phyloP scores from a whole-genome alignment of 345 rosid genomes.

The Boechera stricta region DNA sequence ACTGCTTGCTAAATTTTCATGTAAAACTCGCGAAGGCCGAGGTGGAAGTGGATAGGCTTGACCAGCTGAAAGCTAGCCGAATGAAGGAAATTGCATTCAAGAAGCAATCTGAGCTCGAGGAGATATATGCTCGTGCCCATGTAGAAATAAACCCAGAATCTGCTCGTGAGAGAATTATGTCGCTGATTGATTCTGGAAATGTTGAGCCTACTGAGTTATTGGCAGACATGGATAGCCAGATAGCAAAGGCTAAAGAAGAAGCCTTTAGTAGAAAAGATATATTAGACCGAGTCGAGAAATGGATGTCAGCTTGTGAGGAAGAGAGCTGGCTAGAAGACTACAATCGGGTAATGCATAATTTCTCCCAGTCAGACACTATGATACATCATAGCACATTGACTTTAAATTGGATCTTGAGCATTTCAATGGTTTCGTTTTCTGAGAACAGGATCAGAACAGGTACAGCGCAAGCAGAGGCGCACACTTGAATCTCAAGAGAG shows the following conservation, averaged over 20 bases:
- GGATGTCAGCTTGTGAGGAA: conserved; percentile 99
- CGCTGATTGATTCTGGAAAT: conserved; percentile 79
- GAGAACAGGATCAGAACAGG: conserved; percentile 94
- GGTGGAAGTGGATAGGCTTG: conserved; percentile 96
- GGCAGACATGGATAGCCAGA: conserved; percentile 94
- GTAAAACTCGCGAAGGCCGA: conserved; percentile 62
- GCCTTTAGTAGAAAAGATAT: conserved; percentile 91
- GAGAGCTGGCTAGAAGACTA: conserved; percentile 99
- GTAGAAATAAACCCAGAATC: conserved; percentile 80
- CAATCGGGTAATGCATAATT: conserved; percentile 64
- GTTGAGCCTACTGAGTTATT: conserved; percentile 91
- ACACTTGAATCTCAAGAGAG: conserved; percentile 98
- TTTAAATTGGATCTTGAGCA: conserved; percentile 6
- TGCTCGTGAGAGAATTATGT: conserved; percentile 90
- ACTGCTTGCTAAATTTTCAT: conserved; percentile 28
- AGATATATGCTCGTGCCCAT: conserved; percentile 80
- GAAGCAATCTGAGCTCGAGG: conserved; percentile 94
- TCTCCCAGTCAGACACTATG: not conserved
- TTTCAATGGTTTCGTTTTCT: conserved; percentile 12
- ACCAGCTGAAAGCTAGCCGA: conserved; percentile 88
- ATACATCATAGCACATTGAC: conserved; percentile 10
- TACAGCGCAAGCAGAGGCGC: conserved; percentile 98
- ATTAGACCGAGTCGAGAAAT: conserved; percentile 95
- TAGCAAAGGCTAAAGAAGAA: conserved; percentile 88
- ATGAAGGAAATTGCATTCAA: conserved; percentile 98